phyloP scores from a whole-genome alignment of 768 basidiomycete species.

The Hysterangium stoloniferum region DNA sequence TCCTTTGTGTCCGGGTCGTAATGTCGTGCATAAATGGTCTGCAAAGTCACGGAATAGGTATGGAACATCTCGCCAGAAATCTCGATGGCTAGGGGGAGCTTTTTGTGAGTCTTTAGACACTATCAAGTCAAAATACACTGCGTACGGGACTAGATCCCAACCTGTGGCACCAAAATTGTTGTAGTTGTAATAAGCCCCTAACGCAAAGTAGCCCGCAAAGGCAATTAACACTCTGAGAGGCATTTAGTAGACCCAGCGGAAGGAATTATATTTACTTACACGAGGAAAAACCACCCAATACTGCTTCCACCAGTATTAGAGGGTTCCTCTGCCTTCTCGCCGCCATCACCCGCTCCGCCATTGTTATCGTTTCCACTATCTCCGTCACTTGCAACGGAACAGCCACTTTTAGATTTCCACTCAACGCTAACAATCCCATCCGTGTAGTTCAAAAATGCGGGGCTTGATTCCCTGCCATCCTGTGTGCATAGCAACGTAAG shows the following conservation, averaged over 20 bases:
- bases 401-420: constrained; percentile 59
- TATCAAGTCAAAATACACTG: constrained; percentile 17
- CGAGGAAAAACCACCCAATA: constrained; percentile 82
- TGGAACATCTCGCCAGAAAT: constrained; percentile 87
- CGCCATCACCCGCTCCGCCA: constrained; percentile 25
- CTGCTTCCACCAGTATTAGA: constrained; percentile 45
- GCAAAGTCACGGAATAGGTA: constrained; percentile 76
- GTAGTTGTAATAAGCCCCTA: constrained; percentile 86
- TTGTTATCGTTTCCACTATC: constrained; percentile 15
- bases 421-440: constrained; percentile 44
- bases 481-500: constrained; percentile 52
- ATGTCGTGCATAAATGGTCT: constrained; percentile 66
- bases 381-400: constrained; percentile 33
- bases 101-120: constrained; percentile 1
- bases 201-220: constrained; percentile 58
- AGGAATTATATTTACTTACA: constrained; percentile 39
- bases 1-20: constrained; percentile 50
- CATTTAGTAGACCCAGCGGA: neutral
- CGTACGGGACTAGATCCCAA: constrained; percentile 77
- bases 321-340: constrained; percentile 21
- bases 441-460: constrained; percentile 54
- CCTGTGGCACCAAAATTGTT: constrained; percentile 81
- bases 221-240: constrained; percentile 51
- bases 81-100: constrained; percentile 83
- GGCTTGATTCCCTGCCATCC: constrained; percentile 30